These are phyloP conservation scores for Boletus sp. DNA, from an alignment of 768 basidiomycete species.

Conservation along the genomic window DNA sequence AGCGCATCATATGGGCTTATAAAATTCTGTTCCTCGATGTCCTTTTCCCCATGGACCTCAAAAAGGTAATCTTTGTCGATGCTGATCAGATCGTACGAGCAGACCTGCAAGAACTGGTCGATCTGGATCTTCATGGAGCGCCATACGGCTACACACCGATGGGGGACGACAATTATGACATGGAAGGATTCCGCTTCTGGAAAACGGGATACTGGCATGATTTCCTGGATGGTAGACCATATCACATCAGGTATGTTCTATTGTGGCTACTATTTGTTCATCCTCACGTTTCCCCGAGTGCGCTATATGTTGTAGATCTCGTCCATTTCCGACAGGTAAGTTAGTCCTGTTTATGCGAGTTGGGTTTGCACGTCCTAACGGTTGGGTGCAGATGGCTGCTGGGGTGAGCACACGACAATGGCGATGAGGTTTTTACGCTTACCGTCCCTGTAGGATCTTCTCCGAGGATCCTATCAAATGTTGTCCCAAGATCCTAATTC, in stretches of 20 bases:
- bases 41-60: slow-evolving; percentile 97
- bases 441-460: slow-evolving; percentile 57
- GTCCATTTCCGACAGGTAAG: slow-evolving; percentile 87
- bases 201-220: slow-evolving; percentile 96
- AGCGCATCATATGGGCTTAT: slow-evolving; percentile 98
- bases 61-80: slow-evolving; percentile 99
- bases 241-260: slow-evolving; percentile 83
- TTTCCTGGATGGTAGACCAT: slow-evolving; percentile 76
- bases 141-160: slow-evolving; percentile 97
- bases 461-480: slow-evolving; percentile 88
- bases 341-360: background rate
- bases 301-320: slow-evolving; percentile 93
- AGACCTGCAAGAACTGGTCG: slow-evolving; percentile 94
- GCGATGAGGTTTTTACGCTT: background rate
- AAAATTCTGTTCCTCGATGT: slow-evolving; percentile 99
- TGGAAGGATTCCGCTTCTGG: slow-evolving; percentile 99
- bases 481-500: slow-evolving; percentile 94
- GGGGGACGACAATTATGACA: slow-evolving; percentile 91
- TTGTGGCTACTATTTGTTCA: background rate
- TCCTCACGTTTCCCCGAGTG: slow-evolving; percentile 46
- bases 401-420: slow-evolving; percentile 39
- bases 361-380: background rate
- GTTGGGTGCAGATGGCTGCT: slow-evolving; percentile 45
- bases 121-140: slow-evolving; percentile 86
- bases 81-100: slow-evolving; percentile 96